Base-by-base conservation (phyloP, 495 filamentous ascomycete genomes). In the Aspergillus diversus region DNA sequence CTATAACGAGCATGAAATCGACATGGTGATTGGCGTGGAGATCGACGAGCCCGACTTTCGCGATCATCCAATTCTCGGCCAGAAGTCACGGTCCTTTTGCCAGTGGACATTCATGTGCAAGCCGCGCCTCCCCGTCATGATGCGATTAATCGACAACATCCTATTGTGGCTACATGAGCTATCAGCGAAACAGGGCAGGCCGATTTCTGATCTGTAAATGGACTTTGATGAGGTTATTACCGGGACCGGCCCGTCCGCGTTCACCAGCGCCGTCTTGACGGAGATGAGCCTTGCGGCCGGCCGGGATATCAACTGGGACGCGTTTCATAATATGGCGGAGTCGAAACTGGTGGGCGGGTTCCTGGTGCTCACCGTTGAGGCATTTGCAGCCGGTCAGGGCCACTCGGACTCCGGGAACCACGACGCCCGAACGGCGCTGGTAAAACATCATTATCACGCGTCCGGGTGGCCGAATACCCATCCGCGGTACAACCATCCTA, bases 141-240 rank as follows among this genome's bases (percentile, higher is more conserved):
- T n/a, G n/a, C n/a, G n/a, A n/a, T n/a, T n/a, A n/a, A n/a, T n/a
- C n/a, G n/a, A n/a, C n/a, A n/a, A n/a, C n/a, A n/a, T n/a, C n/a
- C n/a, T n/a, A n/a, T n/a, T n/a, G n/a, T n/a, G n/a, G n/a, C 77
- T 89, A 39, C 76, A 82, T 35, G 78, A 79, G 7, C 72, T 89
- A 13, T 78, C 86, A 13, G 70, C 71, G 60, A 70, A 83, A 66
- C 86, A 89, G 66, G 74, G 75, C 7, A 77, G 79, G 27, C 67
- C 78, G 5, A 77, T 89, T 42, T 66, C 75, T 16, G 78, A 87
- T 7, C 77, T 89, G 55, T 69, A 84, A 65, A 80, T 89, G 9
- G 83, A 87, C 66, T 89, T 89, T 61, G 85, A 89, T 66, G 82
- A 90, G 65, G 86, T 90, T 50, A 86, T 90, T 58, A 84, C 76